Conservation (phyloP, 1,139 yeast genomes). For the Blastobotrys raffinosifermentans region DNA sequence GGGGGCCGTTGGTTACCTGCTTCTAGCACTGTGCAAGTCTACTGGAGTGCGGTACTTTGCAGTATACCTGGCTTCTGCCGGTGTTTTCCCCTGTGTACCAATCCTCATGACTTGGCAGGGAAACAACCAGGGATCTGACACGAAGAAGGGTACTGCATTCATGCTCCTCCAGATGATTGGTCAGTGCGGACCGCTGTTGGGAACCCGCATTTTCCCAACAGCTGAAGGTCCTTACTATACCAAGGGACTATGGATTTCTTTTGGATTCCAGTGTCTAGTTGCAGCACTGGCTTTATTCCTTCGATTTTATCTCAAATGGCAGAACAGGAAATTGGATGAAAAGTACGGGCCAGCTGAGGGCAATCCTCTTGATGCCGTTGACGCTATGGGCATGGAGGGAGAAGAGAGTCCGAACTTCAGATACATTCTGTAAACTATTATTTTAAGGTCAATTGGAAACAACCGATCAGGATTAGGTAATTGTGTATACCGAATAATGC, state of each 20-base stretch:
- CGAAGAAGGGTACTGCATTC: conserved; percentile 27
- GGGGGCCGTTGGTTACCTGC: conserved; percentile 28
- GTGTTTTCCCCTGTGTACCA: conserved; percentile 30
- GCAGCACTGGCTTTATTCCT: conserved; percentile 18
- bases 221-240: conserved; percentile 27
- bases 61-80: conserved; percentile 29
- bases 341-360: conserved; percentile 21
- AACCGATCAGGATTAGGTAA: too few relatives aligned
- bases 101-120: conserved; percentile 29
- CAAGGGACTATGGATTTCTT: conserved; percentile 28
- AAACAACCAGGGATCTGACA: conserved; percentile 31
- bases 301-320: conserved; percentile 17
- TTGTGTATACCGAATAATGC: too few relatives aligned
- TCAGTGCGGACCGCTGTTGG: conserved; percentile 32
- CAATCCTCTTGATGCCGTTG: conserved; percentile 10
- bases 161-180: conserved; percentile 29
- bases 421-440: conserved; percentile 17
- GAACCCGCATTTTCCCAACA: conserved; percentile 29
- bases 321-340: conserved; percentile 23
- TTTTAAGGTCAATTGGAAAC: too few relatives aligned
- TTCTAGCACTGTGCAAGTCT: conserved; percentile 23
- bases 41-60: conserved; percentile 29
- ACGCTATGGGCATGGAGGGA: conserved; percentile 14
- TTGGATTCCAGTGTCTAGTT: conserved; percentile 22
- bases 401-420: conserved; percentile 18